Evolutionary conservation across 1,284 basidiomycete genomes (phyloP), one percentile per base, ranked within the genome.

Genomic region (Ustilago lituana): DNA sequence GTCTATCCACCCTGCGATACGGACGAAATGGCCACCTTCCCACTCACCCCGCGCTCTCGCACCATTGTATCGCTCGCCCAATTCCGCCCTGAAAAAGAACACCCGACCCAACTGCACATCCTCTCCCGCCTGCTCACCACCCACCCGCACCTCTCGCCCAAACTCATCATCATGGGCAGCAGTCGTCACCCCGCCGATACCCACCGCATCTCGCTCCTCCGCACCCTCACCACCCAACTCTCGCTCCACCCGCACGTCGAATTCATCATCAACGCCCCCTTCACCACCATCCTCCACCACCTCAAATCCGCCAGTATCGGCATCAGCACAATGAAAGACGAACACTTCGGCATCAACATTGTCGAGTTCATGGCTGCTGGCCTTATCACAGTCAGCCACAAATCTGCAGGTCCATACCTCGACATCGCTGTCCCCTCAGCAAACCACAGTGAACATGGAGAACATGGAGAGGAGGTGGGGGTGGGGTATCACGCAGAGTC

Each of bases 331-430:
- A 99, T 99, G 95, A 88, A 94, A 1, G 94, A 98, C 79, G 96
- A 99, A 83, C 95, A 99, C 82, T 98, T 98, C 74, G 96, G 96
- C 2, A 98, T 99, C 82, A 96, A 94, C 75, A 87, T 99, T 17
- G 95, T 98, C 8, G 95, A 99, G 82, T 95, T 92, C 76, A 95
- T 98, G 94, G 56, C 94, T 3, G 92, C 95, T 0, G 95, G 95
- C 0, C 87, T 95, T 2, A 91, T 98, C 17, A 93, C 95, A 0
- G 87, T 98, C 3, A 89, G 91, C 0, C 94, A 99, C 80, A 91
- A 91, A 0, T 96, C 93, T 0, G 95, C 92, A 0, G 95, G 96
- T 0, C 96, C 95, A 0, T 82, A 94, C 27, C 86, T 89, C 49
- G 95, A 98, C 81, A 98, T 98, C 58, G 89, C 96, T 29, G 88